Percentiles rank a stretch among this genome's conserved stretches.
Conservation (phyloP, 805 yeast species). For the Spathaspora passalidarum region DNA sequence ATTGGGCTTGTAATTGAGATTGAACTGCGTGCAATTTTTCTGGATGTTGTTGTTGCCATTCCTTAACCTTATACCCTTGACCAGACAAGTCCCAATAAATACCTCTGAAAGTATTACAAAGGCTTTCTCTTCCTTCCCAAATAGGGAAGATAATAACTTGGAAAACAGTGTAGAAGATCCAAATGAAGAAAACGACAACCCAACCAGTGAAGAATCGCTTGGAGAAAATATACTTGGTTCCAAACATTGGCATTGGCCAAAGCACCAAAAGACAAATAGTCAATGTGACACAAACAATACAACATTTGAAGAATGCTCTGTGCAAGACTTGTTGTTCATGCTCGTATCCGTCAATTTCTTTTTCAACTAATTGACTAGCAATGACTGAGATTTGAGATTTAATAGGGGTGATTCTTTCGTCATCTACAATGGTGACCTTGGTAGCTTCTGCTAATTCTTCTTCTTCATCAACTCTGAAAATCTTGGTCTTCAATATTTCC, state of each 20-base stretch:
- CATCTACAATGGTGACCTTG: slow-evolving; percentile 17
- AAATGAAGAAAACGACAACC: slow-evolving; percentile 77
- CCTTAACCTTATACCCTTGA: slow-evolving; percentile 65
- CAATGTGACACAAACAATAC: slow-evolving; percentile 55
- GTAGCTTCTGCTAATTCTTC: slow-evolving; percentile 54
- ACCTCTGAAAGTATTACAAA: slow-evolving; percentile 66
- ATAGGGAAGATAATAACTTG: slow-evolving; percentile 69
- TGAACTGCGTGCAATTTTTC: slow-evolving; percentile 73
- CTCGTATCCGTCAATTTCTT: slow-evolving; percentile 22
- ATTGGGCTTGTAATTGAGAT: slow-evolving; percentile 51
- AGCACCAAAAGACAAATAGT: slow-evolving; percentile 63
- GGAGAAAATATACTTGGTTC: slow-evolving; percentile 71
- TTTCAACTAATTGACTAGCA: slow-evolving; percentile 36
- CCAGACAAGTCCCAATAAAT: slow-evolving; percentile 85
- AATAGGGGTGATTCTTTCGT: slow-evolving; percentile 29
- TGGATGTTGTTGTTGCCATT: slow-evolving; percentile 75
- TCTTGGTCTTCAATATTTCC: slow-evolving; percentile 50
- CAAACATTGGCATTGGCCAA: slow-evolving; percentile 97
- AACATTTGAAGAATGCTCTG: slow-evolving; percentile 61
- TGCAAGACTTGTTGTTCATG: slow-evolving; percentile 52
- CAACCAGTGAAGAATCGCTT: slow-evolving; percentile 83
- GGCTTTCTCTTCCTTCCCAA: slow-evolving; percentile 68
- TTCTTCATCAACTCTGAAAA: slow-evolving; percentile 68
- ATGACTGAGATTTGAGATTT: slow-evolving; percentile 37
- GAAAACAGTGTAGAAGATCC: slow-evolving; percentile 69